A percentile compares a stretch with the other conserved stretches of the same genome.
Evolutionary conservation across 2,329 filamentous ascomycete species (phyloP).

Genomic region (Nectriaceae sp.): DNA sequence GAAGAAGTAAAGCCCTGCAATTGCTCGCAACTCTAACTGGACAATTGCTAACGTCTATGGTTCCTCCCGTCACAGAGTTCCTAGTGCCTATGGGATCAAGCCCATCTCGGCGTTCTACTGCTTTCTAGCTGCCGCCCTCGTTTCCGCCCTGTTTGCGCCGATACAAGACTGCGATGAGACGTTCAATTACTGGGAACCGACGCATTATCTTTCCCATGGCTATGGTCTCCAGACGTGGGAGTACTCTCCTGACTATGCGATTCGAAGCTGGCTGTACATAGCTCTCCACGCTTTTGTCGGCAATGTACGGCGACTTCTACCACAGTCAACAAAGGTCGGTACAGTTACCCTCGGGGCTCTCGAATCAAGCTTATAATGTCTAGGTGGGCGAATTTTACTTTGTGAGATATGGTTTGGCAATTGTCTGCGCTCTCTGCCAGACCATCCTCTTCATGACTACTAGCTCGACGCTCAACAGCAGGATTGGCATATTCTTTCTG

Average conservation of each 20-base stretch:
- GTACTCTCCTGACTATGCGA: slow-evolving; percentile 92
- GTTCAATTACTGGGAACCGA: slow-evolving; percentile 98
- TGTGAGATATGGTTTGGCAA: slow-evolving; percentile 73
- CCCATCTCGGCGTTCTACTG: slow-evolving; percentile 79
- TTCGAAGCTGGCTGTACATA: slow-evolving; percentile 93
- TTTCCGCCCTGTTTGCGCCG: slow-evolving; percentile 81
- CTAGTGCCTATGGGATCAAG: slow-evolving; percentile 64
- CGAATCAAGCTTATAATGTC: background rate
- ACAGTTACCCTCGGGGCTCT: no score
- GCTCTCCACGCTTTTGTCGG: slow-evolving; percentile 74
- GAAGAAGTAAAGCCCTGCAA: slow-evolving; percentile 44
- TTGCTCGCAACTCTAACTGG: background rate
- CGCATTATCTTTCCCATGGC: slow-evolving; percentile 90
- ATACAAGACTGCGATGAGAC: slow-evolving; percentile 99
- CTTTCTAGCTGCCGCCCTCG: slow-evolving; percentile 71
- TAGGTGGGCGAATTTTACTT: slow-evolving; percentile 81
- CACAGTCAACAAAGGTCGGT: slow-evolving; percentile 59
- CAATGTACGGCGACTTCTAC: slow-evolving; percentile 65
- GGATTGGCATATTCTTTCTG: slow-evolving; percentile 84
- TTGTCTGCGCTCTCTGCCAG: slow-evolving; percentile 79
- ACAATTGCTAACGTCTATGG: slow-evolving; percentile 9
- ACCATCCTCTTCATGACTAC: slow-evolving; percentile 79
- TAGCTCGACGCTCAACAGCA: slow-evolving; percentile 73
- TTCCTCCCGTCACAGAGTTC: slow-evolving; percentile 35
- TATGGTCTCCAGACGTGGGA: slow-evolving; percentile 98